These are phyloP conservation scores for Evansstolkia leycettana DNA, from an alignment of 495 filamentous ascomycete species.

Conservation along the genomic window DNA sequence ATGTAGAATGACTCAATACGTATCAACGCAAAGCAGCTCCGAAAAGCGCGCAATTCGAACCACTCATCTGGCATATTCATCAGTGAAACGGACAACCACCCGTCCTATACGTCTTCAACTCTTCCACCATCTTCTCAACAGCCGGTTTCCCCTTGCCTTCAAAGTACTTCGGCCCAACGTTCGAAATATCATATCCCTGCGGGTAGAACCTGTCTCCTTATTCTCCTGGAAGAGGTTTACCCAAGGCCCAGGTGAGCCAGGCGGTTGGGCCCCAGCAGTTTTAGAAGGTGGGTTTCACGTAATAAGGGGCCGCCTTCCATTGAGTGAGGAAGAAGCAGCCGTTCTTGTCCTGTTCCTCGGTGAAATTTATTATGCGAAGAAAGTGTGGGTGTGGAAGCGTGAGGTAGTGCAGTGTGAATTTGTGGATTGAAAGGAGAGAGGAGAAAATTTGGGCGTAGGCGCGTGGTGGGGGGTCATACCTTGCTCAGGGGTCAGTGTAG, in stretches of 20 bases:
- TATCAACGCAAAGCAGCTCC: too few species aligned
- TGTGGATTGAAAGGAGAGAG: conserved; percentile 31
- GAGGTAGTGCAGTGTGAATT: conserved; percentile 42
- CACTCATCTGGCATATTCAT: too few species aligned
- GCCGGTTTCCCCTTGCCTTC: conserved; percentile 36
- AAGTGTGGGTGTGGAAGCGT: conserved; percentile 39
- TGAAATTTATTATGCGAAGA: conserved; percentile 25
- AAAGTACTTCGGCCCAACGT: conserved; percentile 46
- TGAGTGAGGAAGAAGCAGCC: conserved; percentile 34
- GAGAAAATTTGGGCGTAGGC: conserved; percentile 27
- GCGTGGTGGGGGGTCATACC: conserved; percentile 31
- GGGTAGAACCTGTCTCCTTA: conserved; percentile 44
- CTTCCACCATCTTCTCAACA: conserved; percentile 6
- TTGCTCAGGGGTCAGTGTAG: conserved; percentile 5
- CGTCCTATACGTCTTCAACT: conserved; percentile 22
- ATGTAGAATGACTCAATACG: too few species aligned
- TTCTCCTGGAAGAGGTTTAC: conserved; percentile 48
- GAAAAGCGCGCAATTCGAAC: too few species aligned
- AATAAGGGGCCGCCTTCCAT: conserved; percentile 46
- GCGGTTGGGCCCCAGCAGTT: conserved; percentile 46
- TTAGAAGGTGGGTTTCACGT: conserved; percentile 48
- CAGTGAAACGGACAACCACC: conserved; percentile 41
- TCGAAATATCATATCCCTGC: conserved; percentile 41
- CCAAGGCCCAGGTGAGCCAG: conserved; percentile 39
- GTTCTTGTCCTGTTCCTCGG: conserved; percentile 32